Base-by-base conservation (phyloP, 805 yeast species). In the Alloascoidea hylecoeti region DNA sequence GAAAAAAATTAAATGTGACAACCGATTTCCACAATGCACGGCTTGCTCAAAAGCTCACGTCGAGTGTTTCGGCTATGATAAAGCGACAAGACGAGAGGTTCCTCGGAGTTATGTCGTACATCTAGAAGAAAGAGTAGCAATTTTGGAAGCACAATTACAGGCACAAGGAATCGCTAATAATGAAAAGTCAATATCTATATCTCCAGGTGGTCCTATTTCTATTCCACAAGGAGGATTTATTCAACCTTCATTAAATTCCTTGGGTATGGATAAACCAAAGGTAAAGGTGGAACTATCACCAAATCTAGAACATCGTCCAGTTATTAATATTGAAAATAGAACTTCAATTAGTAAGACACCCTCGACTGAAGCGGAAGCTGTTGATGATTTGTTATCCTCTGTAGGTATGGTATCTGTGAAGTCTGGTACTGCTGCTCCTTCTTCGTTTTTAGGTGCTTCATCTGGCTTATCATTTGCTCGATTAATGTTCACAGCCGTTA, bases 41-140 rank as follows among this genome's bases (percentile, higher is more conserved):
- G 63, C 66, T 27, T 78, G 88, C 51, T 61, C 55, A 34, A 71
- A 73, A 49, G 79, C 82, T 6, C 70, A 73, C 4, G 78, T 62
- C 2, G 82, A 80, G 4, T 86, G 96, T 57, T 75, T 84, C 3
- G 84, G 94, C 0, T 56, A 82, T 2, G 96, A 88, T 52, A 85
- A 94, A 0, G 84, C 86, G 4, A 83, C 95, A 0, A 94, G 95
- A 0, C 63, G 94, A 39, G 85, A 80, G 46, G 73, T 85, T 1
- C 94, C 96, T 0, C 60, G 96, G 28, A 53, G 60, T 38, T 79
- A 85, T 2, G 72, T 84, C 3, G 67, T 73, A 15, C 78, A 76
- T 46, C 58, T 85, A 41, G 96, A 85, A 51, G 76, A 73, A 40
- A 60, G 75, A 28, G 63, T 84, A 2, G 62, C 64, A 5, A 56